A percentile compares a stretch with the other conserved stretches of the same genome.
phyloP scores from a whole-genome alignment of 1,139 yeast genomes.

The Pichia sp. region DNA sequence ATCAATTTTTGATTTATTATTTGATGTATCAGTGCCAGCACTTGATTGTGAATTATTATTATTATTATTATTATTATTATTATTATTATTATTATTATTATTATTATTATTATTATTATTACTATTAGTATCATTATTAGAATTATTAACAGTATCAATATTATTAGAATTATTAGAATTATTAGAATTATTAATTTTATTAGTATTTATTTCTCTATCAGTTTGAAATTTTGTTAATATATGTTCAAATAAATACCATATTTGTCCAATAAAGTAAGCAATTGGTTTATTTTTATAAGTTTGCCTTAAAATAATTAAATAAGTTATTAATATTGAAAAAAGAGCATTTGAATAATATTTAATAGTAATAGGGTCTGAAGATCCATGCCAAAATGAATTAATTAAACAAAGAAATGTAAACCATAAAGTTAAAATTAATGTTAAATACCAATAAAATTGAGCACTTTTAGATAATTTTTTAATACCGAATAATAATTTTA shows the following conservation, averaged over 20 bases:
- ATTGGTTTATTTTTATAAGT: slow-evolving; percentile 33
- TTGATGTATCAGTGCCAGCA: not conserved
- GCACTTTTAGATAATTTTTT: slow-evolving; percentile 30
- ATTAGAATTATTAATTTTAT: too few relatives aligned
- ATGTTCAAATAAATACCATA: slow-evolving; percentile 24
- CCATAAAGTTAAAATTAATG: slow-evolving; percentile 38
- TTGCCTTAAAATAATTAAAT: slow-evolving; percentile 44
- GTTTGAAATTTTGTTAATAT: not conserved
- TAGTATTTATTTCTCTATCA: too few relatives aligned
- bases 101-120: not conserved
- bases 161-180: too few relatives aligned
- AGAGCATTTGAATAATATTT: slow-evolving; percentile 37
- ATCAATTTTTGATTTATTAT: not conserved
- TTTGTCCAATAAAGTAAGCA: slow-evolving; percentile 25
- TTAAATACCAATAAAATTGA: slow-evolving; percentile 51
- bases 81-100: not conserved
- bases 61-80: not conserved
- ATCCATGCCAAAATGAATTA: slow-evolving; percentile 32
- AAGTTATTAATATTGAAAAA: slow-evolving; percentile 40
- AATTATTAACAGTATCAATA: too few relatives aligned
- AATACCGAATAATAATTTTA: slow-evolving; percentile 9
- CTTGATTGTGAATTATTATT: not conserved
- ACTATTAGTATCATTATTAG: too few relatives aligned
- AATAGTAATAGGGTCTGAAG: slow-evolving; percentile 27
- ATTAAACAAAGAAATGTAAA: slow-evolving; percentile 33